Evolutionary conservation across 2,329 filamentous ascomycete genomes (phyloP).

Genomic region (Aspergillus sp.): DNA sequence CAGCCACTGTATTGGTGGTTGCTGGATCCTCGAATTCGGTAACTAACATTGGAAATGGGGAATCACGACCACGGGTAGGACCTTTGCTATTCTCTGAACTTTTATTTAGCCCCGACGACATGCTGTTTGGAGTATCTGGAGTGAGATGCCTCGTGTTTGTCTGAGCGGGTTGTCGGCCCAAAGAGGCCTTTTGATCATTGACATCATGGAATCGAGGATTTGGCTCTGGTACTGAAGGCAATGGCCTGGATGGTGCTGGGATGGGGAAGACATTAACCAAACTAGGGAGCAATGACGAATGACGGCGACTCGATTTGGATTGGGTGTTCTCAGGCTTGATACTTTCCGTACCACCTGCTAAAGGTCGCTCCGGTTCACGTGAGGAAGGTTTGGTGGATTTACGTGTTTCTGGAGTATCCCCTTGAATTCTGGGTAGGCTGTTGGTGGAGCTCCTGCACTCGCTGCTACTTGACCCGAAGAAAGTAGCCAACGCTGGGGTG

Average conservation of each 20-base stretch:
- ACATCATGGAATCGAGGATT: slow-evolving; percentile 8
- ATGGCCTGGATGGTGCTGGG: slow-evolving; percentile 35
- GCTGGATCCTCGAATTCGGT: neutral
- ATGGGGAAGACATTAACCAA: slow-evolving; percentile 34
- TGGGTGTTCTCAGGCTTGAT: slow-evolving; percentile 4
- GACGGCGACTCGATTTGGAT: slow-evolving; percentile 16
- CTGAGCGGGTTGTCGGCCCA: neutral
- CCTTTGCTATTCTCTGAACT: neutral
- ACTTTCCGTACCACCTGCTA: neutral
- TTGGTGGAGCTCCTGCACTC: slow-evolving; percentile 2
- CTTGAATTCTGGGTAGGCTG: neutral
- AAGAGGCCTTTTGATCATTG: slow-evolving; percentile 6
- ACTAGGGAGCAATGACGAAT: slow-evolving; percentile 25
- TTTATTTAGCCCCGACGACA: neutral
- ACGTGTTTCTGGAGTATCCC: neutral
- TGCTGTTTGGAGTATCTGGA: neutral
- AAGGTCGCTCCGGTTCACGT: neutral
- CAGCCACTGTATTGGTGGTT: neutral
- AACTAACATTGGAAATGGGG: neutral
- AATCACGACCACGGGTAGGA: neutral
- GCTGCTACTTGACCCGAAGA: neutral
- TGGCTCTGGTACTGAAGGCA: slow-evolving; percentile 33
- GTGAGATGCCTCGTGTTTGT: neutral
- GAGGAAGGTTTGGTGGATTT: neutral
- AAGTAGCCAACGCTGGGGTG: neutral